Percentiles rank a stretch among this genome's conserved stretches.
Conservation (phyloP, 2,329 filamentous ascomycete genomes). For the Fusarium metavorans region DNA sequence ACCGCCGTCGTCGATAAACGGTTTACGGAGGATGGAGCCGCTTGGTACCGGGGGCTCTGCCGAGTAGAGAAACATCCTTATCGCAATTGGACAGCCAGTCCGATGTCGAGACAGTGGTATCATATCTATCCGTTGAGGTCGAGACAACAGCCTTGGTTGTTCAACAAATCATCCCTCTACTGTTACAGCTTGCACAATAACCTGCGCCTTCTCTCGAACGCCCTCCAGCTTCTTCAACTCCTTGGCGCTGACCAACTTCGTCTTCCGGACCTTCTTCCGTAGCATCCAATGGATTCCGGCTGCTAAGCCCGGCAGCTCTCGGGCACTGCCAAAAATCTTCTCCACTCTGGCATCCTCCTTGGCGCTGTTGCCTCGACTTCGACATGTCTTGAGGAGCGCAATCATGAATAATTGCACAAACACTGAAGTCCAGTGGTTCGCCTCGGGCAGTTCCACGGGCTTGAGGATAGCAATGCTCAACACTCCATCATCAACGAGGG, state of each 20-base stretch:
- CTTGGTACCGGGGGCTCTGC: constrained; percentile 13
- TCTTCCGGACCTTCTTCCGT: constrained; percentile 78
- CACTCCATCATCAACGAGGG: constrained; percentile 60
- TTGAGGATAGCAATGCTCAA: constrained; percentile 67
- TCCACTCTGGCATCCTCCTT: constrained; percentile 70
- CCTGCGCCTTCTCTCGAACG: constrained; percentile 51
- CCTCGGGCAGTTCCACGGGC: constrained; percentile 81
- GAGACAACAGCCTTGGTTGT: background rate
- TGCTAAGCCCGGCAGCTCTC: constrained; percentile 75
- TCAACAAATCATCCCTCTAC: constrained; percentile 18
- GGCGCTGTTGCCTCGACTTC: constrained; percentile 54
- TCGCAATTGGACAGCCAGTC: background rate
- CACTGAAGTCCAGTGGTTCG: constrained; percentile 79
- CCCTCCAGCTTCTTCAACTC: constrained; percentile 59
- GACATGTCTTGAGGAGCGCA: constrained; percentile 76
- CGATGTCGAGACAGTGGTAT: background rate
- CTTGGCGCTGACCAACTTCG: constrained; percentile 63
- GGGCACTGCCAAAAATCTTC: constrained; percentile 74
- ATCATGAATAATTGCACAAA: constrained; percentile 88
- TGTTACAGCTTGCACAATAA: constrained; percentile 41
- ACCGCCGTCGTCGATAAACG: constrained; percentile 21
- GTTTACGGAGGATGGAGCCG: constrained; percentile 15
- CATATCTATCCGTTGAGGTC: background rate
- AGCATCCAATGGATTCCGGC: constrained; percentile 85
- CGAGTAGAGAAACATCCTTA: constrained; percentile 7